These are phyloP conservation scores for Trypanosomatidae sp. DNA, from an alignment of 208 protist genomes.

Conservation along the genomic window DNA sequence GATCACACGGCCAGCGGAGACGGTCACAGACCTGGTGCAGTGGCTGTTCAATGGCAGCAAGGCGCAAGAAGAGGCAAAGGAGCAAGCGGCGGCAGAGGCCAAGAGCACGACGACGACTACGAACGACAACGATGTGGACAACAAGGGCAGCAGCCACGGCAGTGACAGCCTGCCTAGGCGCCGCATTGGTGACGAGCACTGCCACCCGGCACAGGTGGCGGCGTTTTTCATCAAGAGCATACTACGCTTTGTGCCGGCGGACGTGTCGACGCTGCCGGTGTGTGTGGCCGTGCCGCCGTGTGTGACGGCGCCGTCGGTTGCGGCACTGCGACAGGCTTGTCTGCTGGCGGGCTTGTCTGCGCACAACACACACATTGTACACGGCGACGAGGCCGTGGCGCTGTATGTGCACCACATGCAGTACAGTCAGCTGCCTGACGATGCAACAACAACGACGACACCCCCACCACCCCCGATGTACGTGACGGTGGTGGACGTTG, in stretches of 20 bases:
- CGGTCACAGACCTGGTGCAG: slow-evolving; percentile 30
- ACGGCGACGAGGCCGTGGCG: slow-evolving; percentile 31
- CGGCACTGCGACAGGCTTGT: slow-evolving; percentile 31
- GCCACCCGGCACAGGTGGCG: slow-evolving; percentile 26
- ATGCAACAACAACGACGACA: too few species aligned
- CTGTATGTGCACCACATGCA: slow-evolving; percentile 57
- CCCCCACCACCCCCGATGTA: slow-evolving; percentile 8
- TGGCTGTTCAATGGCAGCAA: slow-evolving; percentile 26
- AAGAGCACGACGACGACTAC: background rate
- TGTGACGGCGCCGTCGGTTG: slow-evolving; percentile 5
- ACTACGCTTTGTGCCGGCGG: slow-evolving; percentile 19
- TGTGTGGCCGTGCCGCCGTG: slow-evolving; percentile 14
- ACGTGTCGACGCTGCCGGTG: slow-evolving; percentile 6
- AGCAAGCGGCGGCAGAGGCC: slow-evolving; percentile 3
- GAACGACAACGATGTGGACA: background rate
- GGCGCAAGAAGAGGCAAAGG: slow-evolving; percentile 7
- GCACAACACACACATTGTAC: slow-evolving; percentile 20
- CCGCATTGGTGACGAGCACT: slow-evolving; percentile 6
- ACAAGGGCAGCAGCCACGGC: background rate
- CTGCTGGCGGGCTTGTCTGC: slow-evolving; percentile 32
- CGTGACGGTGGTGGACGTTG: slow-evolving; percentile 50
- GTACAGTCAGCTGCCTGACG: slow-evolving; percentile 16
- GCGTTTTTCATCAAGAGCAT: slow-evolving; percentile 51
- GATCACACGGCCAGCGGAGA: slow-evolving; percentile 38
- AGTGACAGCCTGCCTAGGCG: background rate